Evolutionary conservation across 495 filamentous ascomycete species (phyloP).

Genomic region (Xylaria nigripes): DNA sequence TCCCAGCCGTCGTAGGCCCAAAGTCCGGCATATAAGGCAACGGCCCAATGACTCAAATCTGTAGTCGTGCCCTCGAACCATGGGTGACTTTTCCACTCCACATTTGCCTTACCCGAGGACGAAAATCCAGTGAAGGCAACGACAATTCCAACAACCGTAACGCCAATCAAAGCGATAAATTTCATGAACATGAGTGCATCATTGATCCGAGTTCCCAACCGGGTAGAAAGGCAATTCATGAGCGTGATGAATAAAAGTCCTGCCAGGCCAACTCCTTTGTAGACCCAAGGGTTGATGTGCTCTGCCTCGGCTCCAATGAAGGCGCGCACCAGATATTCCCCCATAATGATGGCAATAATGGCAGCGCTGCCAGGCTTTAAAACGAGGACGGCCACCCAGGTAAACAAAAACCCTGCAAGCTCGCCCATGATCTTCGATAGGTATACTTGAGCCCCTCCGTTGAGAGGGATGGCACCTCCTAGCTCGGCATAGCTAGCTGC

Average conservation of each 20-base stretch:
- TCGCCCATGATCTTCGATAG: conserved; percentile 94
- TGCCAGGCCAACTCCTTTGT: conserved; percentile 75
- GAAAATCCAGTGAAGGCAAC: conserved; percentile 83
- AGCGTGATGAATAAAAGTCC: conserved; percentile 70
- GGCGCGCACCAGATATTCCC: conserved; percentile 88
- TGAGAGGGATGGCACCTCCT: conserved; percentile 89
- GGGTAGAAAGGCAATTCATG: conserved; percentile 85
- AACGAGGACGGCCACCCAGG: conserved; percentile 91
- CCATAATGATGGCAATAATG: conserved; percentile 95
- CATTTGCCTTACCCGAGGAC: conserved; percentile 61
- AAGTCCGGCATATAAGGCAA: conserved; percentile 88
- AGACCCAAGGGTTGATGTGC: conserved; percentile 73
- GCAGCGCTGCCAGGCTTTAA: conserved; percentile 88
- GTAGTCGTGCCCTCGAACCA: conserved; percentile 86
- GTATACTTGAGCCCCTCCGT: conserved; percentile 90
- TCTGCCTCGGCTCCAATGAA: conserved; percentile 72
- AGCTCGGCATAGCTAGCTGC: conserved; percentile 94
- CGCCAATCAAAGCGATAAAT: conserved; percentile 78
- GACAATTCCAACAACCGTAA: conserved; percentile 82
- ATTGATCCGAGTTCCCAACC: conserved; percentile 72
- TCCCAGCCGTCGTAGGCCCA: conserved; percentile 99
- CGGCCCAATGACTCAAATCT: conserved; percentile 75
- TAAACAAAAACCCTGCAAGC: conserved; percentile 82
- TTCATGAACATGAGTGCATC: conserved; percentile 96
- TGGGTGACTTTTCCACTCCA: conserved; percentile 75